These are phyloP conservation scores for Cutaneotrichosporon sp. DNA, from an alignment of 1,284 basidiomycete genomes.

Conservation along the genomic window DNA sequence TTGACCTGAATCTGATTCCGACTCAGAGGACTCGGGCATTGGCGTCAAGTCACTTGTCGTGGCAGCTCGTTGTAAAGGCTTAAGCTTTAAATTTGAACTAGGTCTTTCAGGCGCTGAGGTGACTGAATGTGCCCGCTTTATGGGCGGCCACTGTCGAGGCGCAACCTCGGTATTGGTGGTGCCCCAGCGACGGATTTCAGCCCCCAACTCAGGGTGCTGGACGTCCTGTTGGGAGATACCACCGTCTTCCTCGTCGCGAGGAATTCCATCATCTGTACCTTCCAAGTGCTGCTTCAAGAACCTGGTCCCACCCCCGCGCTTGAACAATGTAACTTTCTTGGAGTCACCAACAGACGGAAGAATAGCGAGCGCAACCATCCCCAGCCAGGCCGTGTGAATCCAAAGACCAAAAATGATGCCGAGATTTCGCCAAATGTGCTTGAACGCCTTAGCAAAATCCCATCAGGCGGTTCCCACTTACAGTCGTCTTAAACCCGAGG, in stretches of 20 bases:
- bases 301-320: conserved; percentile 19
- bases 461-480: neutral
- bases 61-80: no score
- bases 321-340: conserved; percentile 35
- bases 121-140: no score
- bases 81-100: no score
- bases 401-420: conserved; percentile 48
- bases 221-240: no score
- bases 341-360: conserved; percentile 33
- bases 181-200: neutral
- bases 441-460: neutral
- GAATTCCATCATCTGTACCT: neutral
- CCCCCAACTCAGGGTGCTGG: no score
- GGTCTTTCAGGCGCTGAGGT: no score
- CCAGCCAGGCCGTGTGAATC: conserved; percentile 22
- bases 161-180: neutral
- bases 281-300: neutral
- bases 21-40: no score
- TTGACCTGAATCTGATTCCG: no score
- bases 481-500: conserved; percentile 40
- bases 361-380: conserved; percentile 18
- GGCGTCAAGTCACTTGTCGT: no score
- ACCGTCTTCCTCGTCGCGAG: neutral
- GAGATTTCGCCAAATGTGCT: conserved; percentile 51
- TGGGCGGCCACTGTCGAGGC: neutral